Evolutionary conservation across 257 asterid genomes (phyloP).

Genomic region (Solanum neorickii): DNA sequence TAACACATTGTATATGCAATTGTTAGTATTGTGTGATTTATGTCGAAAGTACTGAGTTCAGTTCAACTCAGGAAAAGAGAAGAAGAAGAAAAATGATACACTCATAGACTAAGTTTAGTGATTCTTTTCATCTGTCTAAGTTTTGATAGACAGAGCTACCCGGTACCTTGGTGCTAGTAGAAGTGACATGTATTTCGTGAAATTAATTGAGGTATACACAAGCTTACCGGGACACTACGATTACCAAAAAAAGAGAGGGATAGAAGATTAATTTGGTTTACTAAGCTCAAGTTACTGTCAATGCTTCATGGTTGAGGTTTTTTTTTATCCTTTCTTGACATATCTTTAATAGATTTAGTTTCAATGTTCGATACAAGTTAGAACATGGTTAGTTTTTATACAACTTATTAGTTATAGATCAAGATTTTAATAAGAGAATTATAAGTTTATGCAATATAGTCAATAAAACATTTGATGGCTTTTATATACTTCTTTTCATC

Average conservation of each 20-base stretch:
- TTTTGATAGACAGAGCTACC: no score
- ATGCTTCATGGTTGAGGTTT: background rate
- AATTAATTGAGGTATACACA: no score
- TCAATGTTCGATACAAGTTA: background rate
- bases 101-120: background rate
- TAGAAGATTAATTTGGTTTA: no score
- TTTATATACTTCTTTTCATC: background rate
- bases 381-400: background rate
- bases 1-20: background rate
- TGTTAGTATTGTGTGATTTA: background rate
- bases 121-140: background rate
- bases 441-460: background rate
- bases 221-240: background rate
- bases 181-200: background rate
- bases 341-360: no score
- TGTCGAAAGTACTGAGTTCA: background rate
- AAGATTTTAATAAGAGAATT: background rate
- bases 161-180: fast-evolving
- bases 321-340: background rate
- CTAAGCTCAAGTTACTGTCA: no score
- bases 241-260: no score
- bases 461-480: background rate
- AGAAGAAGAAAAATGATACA: background rate
- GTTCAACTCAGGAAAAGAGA: background rate
- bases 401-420: background rate